Conservation (phyloP, 371 early-diverging fungal species). For the Rhizomucor pusillus region DNA sequence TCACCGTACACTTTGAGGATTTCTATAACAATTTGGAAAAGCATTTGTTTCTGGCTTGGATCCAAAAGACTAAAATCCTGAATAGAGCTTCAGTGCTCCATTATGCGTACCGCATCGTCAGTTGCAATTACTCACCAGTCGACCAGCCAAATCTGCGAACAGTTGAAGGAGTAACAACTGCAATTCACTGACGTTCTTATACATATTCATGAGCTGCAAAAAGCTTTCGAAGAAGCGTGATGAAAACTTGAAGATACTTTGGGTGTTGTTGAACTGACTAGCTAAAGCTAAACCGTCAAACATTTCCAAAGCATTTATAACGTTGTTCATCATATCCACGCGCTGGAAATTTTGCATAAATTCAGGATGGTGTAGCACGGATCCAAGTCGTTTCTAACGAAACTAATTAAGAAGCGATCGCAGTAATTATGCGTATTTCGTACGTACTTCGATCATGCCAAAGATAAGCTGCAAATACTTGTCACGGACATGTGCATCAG, state of each 20-base stretch:
- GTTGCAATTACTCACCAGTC: constrained; percentile 30
- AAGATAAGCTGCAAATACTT: constrained; percentile 60
- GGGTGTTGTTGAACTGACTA: constrained; percentile 62
- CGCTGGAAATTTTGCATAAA: constrained; percentile 61
- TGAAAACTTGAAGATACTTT: constrained; percentile 54
- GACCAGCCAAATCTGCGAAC: constrained; percentile 52
- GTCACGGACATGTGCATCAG: constrained; percentile 42
- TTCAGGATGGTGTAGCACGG: constrained; percentile 56
- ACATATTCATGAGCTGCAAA: constrained; percentile 62
- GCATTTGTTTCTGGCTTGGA: constrained; percentile 36
- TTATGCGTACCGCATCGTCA: no score
- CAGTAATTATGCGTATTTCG: no score
- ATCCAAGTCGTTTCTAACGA: constrained; percentile 44
- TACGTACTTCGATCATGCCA: constrained; percentile 50
- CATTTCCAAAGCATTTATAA: constrained; percentile 74
- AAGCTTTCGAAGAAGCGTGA: constrained; percentile 65
- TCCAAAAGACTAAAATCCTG: constrained; percentile 47
- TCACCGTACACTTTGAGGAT: constrained; percentile 52
- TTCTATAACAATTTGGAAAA: constrained; percentile 48
- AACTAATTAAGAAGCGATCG: no score
- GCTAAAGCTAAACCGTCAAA: constrained; percentile 78
- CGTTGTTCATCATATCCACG: constrained; percentile 51
- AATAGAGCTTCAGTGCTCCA: neutral
- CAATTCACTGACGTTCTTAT: constrained; percentile 62
- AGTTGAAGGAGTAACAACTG: constrained; percentile 61